A percentile compares a stretch with the other conserved stretches of the same genome.
Conservation (phyloP, 225 moss, liverwort and hornwort species). For the Physcomitrellopsis africana region DNA sequence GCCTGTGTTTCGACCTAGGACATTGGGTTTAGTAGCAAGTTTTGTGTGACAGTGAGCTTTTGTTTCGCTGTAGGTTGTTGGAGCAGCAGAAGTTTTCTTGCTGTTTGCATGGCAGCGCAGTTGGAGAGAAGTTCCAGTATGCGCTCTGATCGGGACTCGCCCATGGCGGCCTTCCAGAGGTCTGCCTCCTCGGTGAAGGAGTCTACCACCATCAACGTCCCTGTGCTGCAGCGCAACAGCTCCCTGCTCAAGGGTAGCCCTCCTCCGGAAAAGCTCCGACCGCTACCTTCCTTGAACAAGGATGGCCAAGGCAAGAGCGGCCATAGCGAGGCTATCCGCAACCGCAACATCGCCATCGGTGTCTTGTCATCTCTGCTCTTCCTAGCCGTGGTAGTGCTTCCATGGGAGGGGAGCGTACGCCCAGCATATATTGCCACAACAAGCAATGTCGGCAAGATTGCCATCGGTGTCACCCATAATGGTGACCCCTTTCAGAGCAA, state of each 20-base stretch:
- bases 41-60: neutral
- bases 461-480: conserved; percentile 17
- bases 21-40: neutral
- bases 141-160: conserved; percentile 50
- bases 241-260: conserved; percentile 52
- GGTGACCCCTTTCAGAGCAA: conserved; percentile 50
- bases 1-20: neutral
- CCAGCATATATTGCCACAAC: conserved; percentile 31
- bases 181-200: conserved; percentile 54
- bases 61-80: neutral
- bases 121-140: conserved; percentile 51
- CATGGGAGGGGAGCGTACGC: conserved; percentile 48
- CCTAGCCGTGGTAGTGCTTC: conserved; percentile 42
- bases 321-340: conserved; percentile 43
- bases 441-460: conserved; percentile 37
- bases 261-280: conserved; percentile 47
- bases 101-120: conserved; percentile 56
- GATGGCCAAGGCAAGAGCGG: conserved; percentile 35
- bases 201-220: conserved; percentile 48
- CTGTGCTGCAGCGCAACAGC: conserved; percentile 49
- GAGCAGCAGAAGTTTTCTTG: conserved; percentile 2
- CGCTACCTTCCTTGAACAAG: conserved; percentile 31
- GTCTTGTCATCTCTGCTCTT: conserved; percentile 52
- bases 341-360: conserved; percentile 54
- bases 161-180: conserved; percentile 65